phyloP scores from a whole-genome alignment of 2,329 filamentous ascomycete genomes.

The Dactylellina haptotyla region DNA sequence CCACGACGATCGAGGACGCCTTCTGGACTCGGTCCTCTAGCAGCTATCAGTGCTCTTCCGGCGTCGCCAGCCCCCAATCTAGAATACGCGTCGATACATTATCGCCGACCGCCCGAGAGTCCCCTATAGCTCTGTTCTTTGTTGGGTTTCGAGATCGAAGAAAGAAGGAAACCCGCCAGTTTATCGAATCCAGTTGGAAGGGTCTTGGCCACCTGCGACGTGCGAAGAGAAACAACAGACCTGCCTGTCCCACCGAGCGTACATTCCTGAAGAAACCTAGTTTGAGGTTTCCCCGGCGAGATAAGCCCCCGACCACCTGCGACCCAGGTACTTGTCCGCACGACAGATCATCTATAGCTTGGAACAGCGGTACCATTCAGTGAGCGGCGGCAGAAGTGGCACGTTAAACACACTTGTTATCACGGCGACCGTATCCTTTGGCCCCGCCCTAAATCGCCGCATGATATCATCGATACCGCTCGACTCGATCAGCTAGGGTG shows the following conservation, averaged over 20 bases:
- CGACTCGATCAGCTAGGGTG: conserved; percentile 41
- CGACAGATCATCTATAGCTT: not conserved
- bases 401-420: no score
- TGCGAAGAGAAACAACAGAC: conserved; percentile 1
- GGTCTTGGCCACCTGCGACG: conserved; percentile 19
- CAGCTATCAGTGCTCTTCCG: not conserved
- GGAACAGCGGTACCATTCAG: no score
- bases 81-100: conserved; percentile 38
- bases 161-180: not conserved
- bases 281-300: not conserved
- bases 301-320: conserved; percentile 18
- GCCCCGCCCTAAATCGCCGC: not conserved
- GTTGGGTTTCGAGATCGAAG: conserved; percentile 3
- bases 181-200: conserved; percentile 10
- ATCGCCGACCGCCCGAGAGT: conserved; percentile 5
- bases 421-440: conserved; percentile 6
- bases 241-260: not conserved
- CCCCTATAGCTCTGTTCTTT: conserved; percentile 8
- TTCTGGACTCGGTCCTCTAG: not conserved
- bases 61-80: conserved; percentile 14
- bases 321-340: not conserved
- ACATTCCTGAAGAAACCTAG: not conserved
- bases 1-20: not conserved
- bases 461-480: conserved; percentile 36
- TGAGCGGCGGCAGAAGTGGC: no score